Evolutionary conservation across 2,329 filamentous ascomycete species (phyloP).

Genomic region (Trichoderma harzianum): DNA sequence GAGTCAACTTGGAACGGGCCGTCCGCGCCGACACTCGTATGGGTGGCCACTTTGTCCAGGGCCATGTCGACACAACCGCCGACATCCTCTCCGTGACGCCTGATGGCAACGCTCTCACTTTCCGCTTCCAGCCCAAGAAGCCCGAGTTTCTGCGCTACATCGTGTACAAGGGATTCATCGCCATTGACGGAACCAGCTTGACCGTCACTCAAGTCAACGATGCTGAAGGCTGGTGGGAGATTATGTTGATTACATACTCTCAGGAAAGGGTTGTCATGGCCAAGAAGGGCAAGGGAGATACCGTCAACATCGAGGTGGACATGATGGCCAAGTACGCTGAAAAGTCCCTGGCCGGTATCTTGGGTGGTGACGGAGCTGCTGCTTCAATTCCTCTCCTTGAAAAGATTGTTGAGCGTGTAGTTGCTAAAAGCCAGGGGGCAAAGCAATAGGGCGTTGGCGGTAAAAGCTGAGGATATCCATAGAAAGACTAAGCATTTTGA

Average conservation of each 20-base stretch:
- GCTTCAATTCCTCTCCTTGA: constrained; percentile 58
- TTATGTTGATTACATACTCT: constrained; percentile 97
- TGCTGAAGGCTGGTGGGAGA: constrained; percentile 78
- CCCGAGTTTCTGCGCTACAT: constrained; percentile 74
- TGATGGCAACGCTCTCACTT: constrained; percentile 87
- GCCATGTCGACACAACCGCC: constrained; percentile 90
- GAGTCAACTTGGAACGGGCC: constrained; percentile 90
- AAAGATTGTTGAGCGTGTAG: constrained; percentile 70
- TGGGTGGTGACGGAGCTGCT: constrained; percentile 53
- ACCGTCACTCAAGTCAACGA: constrained; percentile 88
- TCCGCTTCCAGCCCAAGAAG: constrained; percentile 73
- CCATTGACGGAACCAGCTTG: constrained; percentile 89
- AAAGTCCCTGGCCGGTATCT: constrained; percentile 75
- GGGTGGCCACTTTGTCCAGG: constrained; percentile 97
- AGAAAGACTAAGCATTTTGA: not conserved
- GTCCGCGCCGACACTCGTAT: constrained; percentile 89
- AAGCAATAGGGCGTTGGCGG: constrained; percentile 21
- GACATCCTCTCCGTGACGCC: constrained; percentile 67
- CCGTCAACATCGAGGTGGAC: constrained; percentile 90
- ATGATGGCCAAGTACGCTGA: constrained; percentile 82
- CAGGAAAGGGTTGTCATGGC: constrained; percentile 87
- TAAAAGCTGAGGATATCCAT: not conserved
- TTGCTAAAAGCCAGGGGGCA: constrained; percentile 58
- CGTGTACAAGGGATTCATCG: constrained; percentile 94
- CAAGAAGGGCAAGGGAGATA: constrained; percentile 72